Evolutionary conservation across 1,284 basidiomycete genomes (phyloP).

Genomic region (Apiotrichum porosum): DNA sequence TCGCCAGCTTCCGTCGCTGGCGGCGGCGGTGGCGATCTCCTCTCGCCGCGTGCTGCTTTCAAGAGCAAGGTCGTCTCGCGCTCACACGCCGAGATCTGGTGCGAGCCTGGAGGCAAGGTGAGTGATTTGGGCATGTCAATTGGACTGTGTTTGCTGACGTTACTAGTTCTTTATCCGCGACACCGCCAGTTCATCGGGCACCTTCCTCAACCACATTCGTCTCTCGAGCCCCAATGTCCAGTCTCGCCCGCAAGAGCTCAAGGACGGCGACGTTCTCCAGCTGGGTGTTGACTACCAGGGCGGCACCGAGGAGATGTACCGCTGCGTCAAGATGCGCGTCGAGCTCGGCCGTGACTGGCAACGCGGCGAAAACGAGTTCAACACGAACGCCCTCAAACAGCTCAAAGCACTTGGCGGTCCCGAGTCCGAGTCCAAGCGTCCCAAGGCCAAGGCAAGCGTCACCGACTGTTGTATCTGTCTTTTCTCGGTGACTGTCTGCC

Average conservation of each 20-base stretch:
- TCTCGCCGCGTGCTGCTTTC: constrained; percentile 84
- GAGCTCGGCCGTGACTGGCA: constrained; percentile 87
- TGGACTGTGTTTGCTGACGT: constrained; percentile 21
- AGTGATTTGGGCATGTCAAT: constrained; percentile 15
- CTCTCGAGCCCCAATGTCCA: constrained; percentile 79
- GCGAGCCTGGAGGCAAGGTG: constrained; percentile 55
- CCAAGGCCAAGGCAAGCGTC: constrained; percentile 48
- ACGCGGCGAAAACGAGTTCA: constrained; percentile 82
- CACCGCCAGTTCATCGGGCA: constrained; percentile 84
- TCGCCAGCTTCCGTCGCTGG: constrained; percentile 19
- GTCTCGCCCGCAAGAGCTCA: constrained; percentile 70
- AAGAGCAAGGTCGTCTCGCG: constrained; percentile 93
- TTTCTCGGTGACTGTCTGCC: constrained; percentile 88
- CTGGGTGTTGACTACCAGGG: constrained; percentile 98
- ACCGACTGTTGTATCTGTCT: constrained; percentile 96
- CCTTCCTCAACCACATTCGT: constrained; percentile 92
- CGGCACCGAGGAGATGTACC: constrained; percentile 94
- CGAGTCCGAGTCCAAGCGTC: constrained; percentile 17
- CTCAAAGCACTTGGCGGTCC: constrained; percentile 39
- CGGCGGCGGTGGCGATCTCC: constrained; percentile 55
- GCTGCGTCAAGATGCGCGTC: constrained; percentile 93
- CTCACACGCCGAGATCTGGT: constrained; percentile 93
- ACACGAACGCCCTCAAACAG: constrained; percentile 54
- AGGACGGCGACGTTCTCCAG: constrained; percentile 92
- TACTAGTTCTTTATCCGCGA: constrained; percentile 78